These are phyloP conservation scores for Cicer yamashitae DNA, from an alignment of 306 rosid species.

Conservation along the genomic window DNA sequence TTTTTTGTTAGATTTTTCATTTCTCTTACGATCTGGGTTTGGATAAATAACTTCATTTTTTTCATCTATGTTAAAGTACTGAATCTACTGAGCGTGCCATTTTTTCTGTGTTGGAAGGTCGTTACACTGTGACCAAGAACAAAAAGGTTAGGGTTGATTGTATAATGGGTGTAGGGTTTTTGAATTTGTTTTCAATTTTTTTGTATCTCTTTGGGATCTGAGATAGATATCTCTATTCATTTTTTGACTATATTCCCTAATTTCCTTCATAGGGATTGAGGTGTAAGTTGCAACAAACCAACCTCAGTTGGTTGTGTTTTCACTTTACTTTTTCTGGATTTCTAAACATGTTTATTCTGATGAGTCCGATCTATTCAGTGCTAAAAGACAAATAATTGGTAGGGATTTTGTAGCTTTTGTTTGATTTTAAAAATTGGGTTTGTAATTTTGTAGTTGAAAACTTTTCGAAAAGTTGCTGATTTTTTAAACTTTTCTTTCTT, in stretches of 20 bases:
- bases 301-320: conserved; percentile 43
- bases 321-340: conserved; percentile 39
- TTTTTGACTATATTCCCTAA: conserved; percentile 49
- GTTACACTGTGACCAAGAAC: too few relatives aligned
- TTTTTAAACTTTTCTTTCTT: conserved; percentile 48
- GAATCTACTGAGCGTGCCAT: too few relatives aligned
- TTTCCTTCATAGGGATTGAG: conserved; percentile 37
- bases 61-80: too few relatives aligned
- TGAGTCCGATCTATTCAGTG: conserved; percentile 63
- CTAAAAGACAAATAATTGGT: conserved; percentile 44
- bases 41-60: too few relatives aligned
- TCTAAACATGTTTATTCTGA: conserved; percentile 47
- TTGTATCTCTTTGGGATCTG: conserved; percentile 58
- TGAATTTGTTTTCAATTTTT: neutral
- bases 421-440: conserved; percentile 40
- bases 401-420: conserved; percentile 25
- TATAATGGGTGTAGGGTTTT: too few relatives aligned
- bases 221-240: conserved; percentile 58
- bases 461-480: conserved; percentile 49
- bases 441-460: conserved; percentile 56
- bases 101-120: too few relatives aligned
- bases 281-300: conserved; percentile 36
- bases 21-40: too few relatives aligned
- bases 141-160: too few relatives aligned
- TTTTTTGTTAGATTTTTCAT: conserved; percentile 2